A percentile compares a stretch with the other conserved stretches of the same genome.
Evolutionary conservation across 306 rosid species (phyloP).

Genomic region (Psophocarpus tetragonolobus): DNA sequence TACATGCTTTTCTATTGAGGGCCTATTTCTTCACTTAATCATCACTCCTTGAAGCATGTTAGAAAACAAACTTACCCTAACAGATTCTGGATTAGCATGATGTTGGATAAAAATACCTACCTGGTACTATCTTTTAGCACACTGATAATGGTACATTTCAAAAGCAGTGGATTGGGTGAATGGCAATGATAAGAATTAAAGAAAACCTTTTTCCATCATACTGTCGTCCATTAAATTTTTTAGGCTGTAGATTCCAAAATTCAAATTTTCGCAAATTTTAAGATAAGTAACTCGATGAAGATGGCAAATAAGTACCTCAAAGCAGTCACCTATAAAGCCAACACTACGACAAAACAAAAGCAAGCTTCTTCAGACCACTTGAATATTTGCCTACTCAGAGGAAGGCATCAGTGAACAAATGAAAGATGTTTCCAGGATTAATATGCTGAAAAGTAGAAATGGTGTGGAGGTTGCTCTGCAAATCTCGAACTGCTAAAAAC

Average conservation of each 20-base stretch:
- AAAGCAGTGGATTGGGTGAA: not conserved
- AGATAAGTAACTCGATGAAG: conserved; percentile 46
- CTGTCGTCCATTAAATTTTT: not conserved
- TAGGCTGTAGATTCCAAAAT: conserved; percentile 46
- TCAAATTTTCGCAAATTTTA: conserved; percentile 41
- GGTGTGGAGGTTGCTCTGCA: conserved; percentile 37
- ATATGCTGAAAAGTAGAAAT: conserved; percentile 34
- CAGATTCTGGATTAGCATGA: conserved; percentile 26
- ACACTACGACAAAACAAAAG: conserved; percentile 20
- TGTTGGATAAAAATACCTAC: conserved; percentile 28
- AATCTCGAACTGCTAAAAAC: conserved; percentile 44
- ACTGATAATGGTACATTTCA: conserved; percentile 35
- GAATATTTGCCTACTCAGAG: conserved; percentile 26
- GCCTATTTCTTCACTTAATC: not conserved
- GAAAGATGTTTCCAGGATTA: conserved; percentile 40
- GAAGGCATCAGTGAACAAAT: conserved; percentile 25
- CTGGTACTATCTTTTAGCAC: conserved; percentile 40
- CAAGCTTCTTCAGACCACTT: conserved; percentile 34
- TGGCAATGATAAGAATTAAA: not conserved
- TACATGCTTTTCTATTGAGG: not conserved
- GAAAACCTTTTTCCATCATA: not conserved
- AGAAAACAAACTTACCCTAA: conserved; percentile 29
- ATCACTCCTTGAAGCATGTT: conserved; percentile 11
- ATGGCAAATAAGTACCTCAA: conserved; percentile 40
- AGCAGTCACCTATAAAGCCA: conserved; percentile 34